Percentiles rank a stretch among this genome's conserved stretches.
These are phyloP conservation scores for Ophiognomonia clavigignenti-juglandacearum DNA, from an alignment of 2,329 filamentous ascomycete genomes.

Conservation along the genomic window DNA sequence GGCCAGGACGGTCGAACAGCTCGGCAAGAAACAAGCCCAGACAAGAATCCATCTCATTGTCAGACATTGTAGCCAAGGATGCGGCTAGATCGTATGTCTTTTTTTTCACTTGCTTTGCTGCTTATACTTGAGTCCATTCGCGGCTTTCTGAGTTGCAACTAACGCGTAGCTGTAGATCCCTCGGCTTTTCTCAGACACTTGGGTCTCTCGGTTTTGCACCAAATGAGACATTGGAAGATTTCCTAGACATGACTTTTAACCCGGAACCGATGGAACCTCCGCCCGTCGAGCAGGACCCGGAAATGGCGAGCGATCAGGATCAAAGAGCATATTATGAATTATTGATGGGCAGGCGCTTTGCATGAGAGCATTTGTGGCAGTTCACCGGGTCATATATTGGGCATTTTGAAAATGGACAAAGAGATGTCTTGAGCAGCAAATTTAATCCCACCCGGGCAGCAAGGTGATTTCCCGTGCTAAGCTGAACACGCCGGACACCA, in stretches of 20 bases:
- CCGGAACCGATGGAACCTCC: conserved; percentile 25
- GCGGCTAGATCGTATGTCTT: conserved; percentile 28
- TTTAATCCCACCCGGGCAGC: too few relatives aligned
- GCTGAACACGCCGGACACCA: too few relatives aligned
- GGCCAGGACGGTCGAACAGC: conserved; percentile 12
- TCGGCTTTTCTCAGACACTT: conserved; percentile 29
- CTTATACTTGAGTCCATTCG: too few relatives aligned
- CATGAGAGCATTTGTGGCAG: conserved; percentile 9
- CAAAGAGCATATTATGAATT: conserved; percentile 34
- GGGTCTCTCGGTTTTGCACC: conserved; percentile 32
- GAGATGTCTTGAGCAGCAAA: too few relatives aligned
- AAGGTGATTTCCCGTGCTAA: too few relatives aligned
- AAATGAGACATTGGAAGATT: conserved; percentile 32
- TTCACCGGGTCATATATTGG: too few relatives aligned
- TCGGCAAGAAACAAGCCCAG: conserved; percentile 8
- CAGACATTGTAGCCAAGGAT: conserved; percentile 31
- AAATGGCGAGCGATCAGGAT: conserved; percentile 26
- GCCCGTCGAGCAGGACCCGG: conserved; percentile 13
- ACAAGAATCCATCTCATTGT: conserved; percentile 23
- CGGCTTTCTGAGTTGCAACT: not conserved
- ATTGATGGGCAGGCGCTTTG: conserved; percentile 27
- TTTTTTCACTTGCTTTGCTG: too few relatives aligned
- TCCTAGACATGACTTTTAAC: conserved; percentile 31
- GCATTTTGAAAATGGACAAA: too few relatives aligned
- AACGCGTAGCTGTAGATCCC: conserved; percentile 21